Percentiles rank a stretch among this genome's conserved stretches.
These are phyloP conservation scores for Cicer bijugum DNA, from an alignment of 306 rosid genomes.

Conservation along the genomic window DNA sequence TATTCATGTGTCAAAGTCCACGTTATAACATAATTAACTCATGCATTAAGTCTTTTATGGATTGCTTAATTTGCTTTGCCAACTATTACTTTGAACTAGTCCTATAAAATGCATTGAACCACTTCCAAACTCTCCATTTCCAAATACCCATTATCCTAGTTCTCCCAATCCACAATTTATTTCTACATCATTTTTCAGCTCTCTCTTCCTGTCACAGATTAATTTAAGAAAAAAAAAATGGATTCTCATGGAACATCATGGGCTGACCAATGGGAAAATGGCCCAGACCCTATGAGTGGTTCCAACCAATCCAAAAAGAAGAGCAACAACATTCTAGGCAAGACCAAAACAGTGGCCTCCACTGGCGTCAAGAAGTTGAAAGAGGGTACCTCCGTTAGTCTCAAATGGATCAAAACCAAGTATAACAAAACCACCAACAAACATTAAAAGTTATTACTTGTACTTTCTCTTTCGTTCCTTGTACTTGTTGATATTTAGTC, in stretches of 20 bases:
- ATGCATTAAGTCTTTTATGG: background rate
- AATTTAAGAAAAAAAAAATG: slow-evolving; percentile 38
- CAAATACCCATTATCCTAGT: background rate
- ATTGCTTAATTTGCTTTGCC: slow-evolving; percentile 7
- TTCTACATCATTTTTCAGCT: background rate
- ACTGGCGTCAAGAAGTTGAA: slow-evolving; percentile 74
- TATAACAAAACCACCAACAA: slow-evolving; percentile 60
- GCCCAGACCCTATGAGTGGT: slow-evolving; percentile 47
- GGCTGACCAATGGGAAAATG: slow-evolving; percentile 86
- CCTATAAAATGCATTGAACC: slow-evolving; percentile 26
- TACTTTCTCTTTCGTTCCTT: background rate
- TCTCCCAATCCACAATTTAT: background rate
- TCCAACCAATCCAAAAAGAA: slow-evolving; percentile 40
- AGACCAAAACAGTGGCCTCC: slow-evolving; percentile 77
- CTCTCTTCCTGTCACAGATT: background rate
- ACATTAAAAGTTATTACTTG: background rate
- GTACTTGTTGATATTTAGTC: slow-evolving; percentile 9
- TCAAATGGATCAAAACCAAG: slow-evolving; percentile 82
- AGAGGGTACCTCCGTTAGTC: slow-evolving; percentile 66
- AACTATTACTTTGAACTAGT: background rate
- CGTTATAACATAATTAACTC: background rate
- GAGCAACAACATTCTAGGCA: slow-evolving; percentile 47
- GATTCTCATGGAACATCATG: slow-evolving; percentile 53
- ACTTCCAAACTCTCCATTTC: background rate
- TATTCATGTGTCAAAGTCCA: slow-evolving; percentile 21